Conservation (phyloP, 2,329 filamentous ascomycete species). For the Penicillium sp. region DNA sequence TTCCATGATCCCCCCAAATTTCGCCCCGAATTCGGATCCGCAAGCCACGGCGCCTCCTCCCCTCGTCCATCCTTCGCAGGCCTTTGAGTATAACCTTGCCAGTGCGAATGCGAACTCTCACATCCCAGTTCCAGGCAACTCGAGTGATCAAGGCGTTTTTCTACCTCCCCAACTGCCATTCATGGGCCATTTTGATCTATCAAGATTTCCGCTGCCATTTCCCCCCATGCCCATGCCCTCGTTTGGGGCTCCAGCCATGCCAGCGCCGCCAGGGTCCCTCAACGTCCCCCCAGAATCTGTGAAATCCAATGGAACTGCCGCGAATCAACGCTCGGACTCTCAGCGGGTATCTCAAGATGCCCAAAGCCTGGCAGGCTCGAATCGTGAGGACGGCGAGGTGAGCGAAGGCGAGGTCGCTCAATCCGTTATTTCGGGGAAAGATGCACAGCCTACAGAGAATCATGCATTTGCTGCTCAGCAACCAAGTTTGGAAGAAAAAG, state of each 20-base stretch:
- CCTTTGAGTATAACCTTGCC: constrained; percentile 26
- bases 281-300: constrained; percentile 7
- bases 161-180: constrained; percentile 34
- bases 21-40: constrained; percentile 28
- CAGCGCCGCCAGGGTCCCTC: constrained; percentile 17
- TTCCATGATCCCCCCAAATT: constrained; percentile 30
- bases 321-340: constrained; percentile 3
- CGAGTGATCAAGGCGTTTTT: constrained; percentile 23
- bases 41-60: constrained; percentile 26
- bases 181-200: constrained; percentile 35
- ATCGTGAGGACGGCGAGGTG: constrained; percentile 74
- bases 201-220: constrained; percentile 35
- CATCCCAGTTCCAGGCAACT: constrained; percentile 33
- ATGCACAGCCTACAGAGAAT: neutral
- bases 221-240: constrained; percentile 33
- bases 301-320: neutral
- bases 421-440: neutral
- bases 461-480: constrained; percentile 2
- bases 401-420: constrained; percentile 63
- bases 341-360: constrained; percentile 17
- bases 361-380: constrained; percentile 39
- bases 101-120: constrained; percentile 31
- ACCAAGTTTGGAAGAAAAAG: constrained; percentile 30
- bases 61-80: constrained; percentile 13
- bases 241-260: constrained; percentile 25